phyloP scores from a whole-genome alignment of 2,329 filamentous ascomycete species.

The Orbilia brochopaga region DNA sequence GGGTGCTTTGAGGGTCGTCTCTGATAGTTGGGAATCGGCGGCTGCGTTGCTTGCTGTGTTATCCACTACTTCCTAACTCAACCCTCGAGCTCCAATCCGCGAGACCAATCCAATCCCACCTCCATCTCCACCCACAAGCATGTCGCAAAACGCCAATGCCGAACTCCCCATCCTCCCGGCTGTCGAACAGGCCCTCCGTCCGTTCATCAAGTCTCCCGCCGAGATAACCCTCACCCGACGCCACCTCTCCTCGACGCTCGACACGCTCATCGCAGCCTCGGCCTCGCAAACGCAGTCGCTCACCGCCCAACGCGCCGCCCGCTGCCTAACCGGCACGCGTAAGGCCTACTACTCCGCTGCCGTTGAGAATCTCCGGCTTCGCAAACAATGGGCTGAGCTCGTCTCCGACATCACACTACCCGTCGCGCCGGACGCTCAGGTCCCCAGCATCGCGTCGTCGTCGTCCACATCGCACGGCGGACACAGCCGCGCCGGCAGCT shows the following conservation, averaged over 20 bases:
- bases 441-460: not conserved
- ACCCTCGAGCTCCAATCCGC: not conserved
- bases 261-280: constrained; percentile 32
- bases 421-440: not conserved
- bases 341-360: constrained; percentile 47
- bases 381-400: constrained; percentile 46
- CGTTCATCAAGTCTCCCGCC: constrained; percentile 40
- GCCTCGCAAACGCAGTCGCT: constrained; percentile 26
- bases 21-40: no score
- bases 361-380: constrained; percentile 37
- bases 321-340: constrained; percentile 37
- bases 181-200: constrained; percentile 32
- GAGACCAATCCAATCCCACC: not conserved
- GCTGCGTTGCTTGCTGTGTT: no score
- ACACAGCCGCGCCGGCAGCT: not conserved
- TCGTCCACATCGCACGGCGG: not conserved
- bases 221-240: constrained; percentile 36
- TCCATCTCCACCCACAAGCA: constrained; percentile 15
- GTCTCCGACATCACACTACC: constrained; percentile 30
- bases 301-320: constrained; percentile 41
- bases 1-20: no score
- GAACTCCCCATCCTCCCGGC: constrained; percentile 42
- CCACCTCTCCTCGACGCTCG: constrained; percentile 34
- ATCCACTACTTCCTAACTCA: not conserved
- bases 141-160: constrained; percentile 8